Percentiles rank a stretch among this genome's conserved stretches.
Evolutionary conservation across 305 asterid species (phyloP).

Genomic region (Rubia tinctorum): DNA sequence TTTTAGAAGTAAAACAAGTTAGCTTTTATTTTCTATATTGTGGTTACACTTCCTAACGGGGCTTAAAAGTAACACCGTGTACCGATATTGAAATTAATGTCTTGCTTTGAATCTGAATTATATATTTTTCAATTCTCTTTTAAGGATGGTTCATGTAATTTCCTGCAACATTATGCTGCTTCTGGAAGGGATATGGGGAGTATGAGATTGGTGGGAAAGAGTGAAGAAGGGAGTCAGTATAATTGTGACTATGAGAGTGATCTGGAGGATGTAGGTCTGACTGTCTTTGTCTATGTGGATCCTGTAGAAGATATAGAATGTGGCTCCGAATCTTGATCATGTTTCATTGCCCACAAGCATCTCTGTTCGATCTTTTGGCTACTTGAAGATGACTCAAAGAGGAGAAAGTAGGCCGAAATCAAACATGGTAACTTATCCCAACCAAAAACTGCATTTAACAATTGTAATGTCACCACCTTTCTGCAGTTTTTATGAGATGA

Average conservation of each 20-base stretch:
- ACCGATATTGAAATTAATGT: too few species aligned
- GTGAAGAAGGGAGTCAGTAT: neutral
- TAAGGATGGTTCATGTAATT: too few species aligned
- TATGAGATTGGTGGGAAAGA: neutral
- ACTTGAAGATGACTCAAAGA: conserved; percentile 38
- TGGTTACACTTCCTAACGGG: too few species aligned
- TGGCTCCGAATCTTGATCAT: conserved; percentile 29
- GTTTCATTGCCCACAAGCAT: conserved; percentile 70
- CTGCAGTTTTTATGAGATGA: too few species aligned
- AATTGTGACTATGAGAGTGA: neutral
- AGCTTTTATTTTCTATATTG: too few species aligned
- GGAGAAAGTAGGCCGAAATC: conserved; percentile 20
- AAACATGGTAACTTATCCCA: neutral
- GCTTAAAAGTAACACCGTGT: too few species aligned
- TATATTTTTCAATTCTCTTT: too few species aligned
- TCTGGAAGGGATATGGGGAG: too few species aligned
- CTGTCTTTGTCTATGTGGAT: neutral
- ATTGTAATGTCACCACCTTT: neutral
- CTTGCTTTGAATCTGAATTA: too few species aligned
- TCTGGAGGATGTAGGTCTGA: neutral
- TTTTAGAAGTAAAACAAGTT: too few species aligned
- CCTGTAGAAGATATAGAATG: conserved; percentile 2
- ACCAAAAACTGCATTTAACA: neutral
- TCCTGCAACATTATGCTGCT: too few species aligned
- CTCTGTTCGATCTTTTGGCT: conserved; percentile 64